Percentiles rank a stretch among this genome's conserved stretches.
phyloP scores from a whole-genome alignment of 2,329 filamentous ascomycete species.

The Podosphaera xanthii region DNA sequence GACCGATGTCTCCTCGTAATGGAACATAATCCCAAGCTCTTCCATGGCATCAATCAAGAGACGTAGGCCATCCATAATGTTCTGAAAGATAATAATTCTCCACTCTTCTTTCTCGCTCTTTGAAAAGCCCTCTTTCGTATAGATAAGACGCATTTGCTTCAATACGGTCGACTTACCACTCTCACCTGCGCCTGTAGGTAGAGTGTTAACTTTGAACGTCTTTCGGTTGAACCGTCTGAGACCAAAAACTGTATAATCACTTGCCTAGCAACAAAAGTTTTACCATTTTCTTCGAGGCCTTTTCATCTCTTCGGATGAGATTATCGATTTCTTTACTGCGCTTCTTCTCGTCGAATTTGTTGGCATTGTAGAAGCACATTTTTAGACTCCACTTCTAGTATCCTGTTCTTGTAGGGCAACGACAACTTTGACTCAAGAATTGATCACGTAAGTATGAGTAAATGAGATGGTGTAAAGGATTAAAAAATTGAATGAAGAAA shows the following conservation, averaged over 20 bases:
- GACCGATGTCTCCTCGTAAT: constrained; percentile 59
- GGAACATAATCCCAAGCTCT: constrained; percentile 58
- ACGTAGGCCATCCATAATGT: constrained; percentile 79
- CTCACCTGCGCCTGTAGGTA: constrained; percentile 61
- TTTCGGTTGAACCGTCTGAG: not conserved
- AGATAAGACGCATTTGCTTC: constrained; percentile 98
- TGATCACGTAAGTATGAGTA: too few species aligned
- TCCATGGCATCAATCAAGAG: constrained; percentile 80
- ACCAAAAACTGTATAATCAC: constrained; percentile 11
- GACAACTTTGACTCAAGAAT: too few species aligned
- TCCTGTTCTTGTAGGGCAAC: not conserved
- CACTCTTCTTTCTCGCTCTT: constrained; percentile 79
- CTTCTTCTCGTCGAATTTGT: constrained; percentile 21
- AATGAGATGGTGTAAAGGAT: not conserved
- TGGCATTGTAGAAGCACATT: constrained; percentile 42
- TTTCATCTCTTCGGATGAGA: constrained; percentile 67
- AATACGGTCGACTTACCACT: constrained; percentile 91
- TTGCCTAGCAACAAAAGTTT: constrained; percentile 83
- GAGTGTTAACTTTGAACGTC: constrained; percentile 6
- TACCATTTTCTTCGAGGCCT: constrained; percentile 64
- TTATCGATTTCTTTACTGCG: constrained; percentile 66
- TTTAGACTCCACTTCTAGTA: constrained; percentile 8
- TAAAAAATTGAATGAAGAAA: not conserved
- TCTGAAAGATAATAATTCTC: constrained; percentile 88
- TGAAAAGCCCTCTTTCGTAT: constrained; percentile 65